Conservation (phyloP, 2,329 filamentous ascomycete species). For the Microcyclospora tardicrescens region DNA sequence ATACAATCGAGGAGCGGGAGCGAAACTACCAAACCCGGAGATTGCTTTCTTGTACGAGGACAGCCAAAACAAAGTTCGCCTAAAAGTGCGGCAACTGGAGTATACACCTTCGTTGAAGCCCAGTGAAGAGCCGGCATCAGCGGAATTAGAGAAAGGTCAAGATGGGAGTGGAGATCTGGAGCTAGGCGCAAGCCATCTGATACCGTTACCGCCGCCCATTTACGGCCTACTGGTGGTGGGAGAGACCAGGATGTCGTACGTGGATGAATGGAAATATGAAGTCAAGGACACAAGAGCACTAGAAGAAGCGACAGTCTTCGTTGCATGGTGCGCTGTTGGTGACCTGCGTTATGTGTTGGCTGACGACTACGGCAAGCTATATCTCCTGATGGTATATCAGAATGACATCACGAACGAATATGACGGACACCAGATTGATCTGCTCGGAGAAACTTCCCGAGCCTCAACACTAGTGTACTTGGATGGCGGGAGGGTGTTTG, state of each 20-base stretch:
- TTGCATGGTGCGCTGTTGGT: constrained; percentile 82
- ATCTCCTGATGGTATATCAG: constrained; percentile 68
- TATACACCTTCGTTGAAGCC: constrained; percentile 34
- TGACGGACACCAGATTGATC: constrained; percentile 55
- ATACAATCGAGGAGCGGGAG: constrained; percentile 34
- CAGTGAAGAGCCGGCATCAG: constrained; percentile 34
- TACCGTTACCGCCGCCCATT: constrained; percentile 46
- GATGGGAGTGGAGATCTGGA: constrained; percentile 42
- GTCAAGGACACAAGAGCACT: constrained; percentile 52
- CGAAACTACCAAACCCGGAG: constrained; percentile 39
- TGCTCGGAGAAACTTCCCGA: constrained; percentile 57
- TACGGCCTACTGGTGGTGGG: constrained; percentile 36
- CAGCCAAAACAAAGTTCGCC: constrained; percentile 37
- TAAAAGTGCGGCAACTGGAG: constrained; percentile 43
- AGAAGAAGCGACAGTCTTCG: constrained; percentile 67
- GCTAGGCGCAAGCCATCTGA: constrained; percentile 47
- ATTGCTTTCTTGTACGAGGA: constrained; percentile 55
- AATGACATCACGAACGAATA: constrained; percentile 49
- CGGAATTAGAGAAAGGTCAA: constrained; percentile 37
- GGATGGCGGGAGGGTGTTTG: constrained; percentile 58
- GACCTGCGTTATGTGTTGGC: constrained; percentile 72
- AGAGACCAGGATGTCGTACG: constrained; percentile 66
- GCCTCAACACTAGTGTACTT: constrained; percentile 71
- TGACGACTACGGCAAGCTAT: constrained; percentile 79
- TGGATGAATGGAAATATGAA: constrained; percentile 59